Evolutionary conservation across 768 basidiomycete genomes (phyloP).

Genomic region (Leucosporidium creatinivorum): DNA sequence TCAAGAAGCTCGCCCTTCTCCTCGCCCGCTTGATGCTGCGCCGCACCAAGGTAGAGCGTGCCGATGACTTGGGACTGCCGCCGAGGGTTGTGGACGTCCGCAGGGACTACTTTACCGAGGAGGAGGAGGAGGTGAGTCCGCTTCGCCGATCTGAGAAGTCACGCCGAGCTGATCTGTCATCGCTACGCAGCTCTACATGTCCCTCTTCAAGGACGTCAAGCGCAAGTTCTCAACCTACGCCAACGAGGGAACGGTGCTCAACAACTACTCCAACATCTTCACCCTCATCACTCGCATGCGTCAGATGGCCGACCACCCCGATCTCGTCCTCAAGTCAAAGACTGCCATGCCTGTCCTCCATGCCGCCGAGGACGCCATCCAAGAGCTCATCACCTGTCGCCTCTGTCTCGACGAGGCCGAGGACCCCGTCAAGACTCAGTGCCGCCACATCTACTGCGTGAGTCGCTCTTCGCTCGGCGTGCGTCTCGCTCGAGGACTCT

Average conservation of each 20-base stretch:
- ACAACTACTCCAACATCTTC: constrained; percentile 67
- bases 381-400: constrained; percentile 52
- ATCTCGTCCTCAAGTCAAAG: constrained; percentile 74
- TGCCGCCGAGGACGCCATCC: constrained; percentile 50
- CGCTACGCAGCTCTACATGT: constrained; percentile 27
- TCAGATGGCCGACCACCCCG: constrained; percentile 55
- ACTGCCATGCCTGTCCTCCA: constrained; percentile 59
- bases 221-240: constrained; percentile 85
- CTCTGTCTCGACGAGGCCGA: constrained; percentile 96
- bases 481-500: not conserved
- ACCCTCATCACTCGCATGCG: constrained; percentile 80
- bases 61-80: constrained; percentile 91
- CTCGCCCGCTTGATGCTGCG: constrained; percentile 88
- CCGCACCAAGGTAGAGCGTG: constrained; percentile 69
- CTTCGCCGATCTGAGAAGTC: constrained; percentile 58
- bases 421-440: constrained; percentile 89
- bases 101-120: constrained; percentile 86
- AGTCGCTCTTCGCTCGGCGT: not conserved
- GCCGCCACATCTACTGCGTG: constrained; percentile 71
- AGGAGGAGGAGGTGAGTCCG: constrained; percentile 70
- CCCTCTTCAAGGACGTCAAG: constrained; percentile 81
- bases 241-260: constrained; percentile 61
- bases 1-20: constrained; percentile 83
- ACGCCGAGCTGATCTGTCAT: not conserved
- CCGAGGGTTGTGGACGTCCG: constrained; percentile 84